Evolutionary conservation across 352 stramenopile species (phyloP).

Genomic region (Globisporangium heterothallicum): DNA sequence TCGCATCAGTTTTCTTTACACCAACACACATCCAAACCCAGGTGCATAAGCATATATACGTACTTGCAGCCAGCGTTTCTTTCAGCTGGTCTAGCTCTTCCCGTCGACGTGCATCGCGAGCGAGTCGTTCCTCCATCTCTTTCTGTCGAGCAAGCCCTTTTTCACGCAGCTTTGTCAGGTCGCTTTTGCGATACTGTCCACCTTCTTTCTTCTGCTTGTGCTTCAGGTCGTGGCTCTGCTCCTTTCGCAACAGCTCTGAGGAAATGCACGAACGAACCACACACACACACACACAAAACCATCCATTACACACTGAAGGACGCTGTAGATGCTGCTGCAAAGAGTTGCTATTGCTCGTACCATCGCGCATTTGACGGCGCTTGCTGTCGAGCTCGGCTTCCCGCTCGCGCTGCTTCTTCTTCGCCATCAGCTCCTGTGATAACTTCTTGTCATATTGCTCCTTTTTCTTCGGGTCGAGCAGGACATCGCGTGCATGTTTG

Average conservation of each 20-base stretch:
- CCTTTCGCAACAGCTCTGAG: conserved; percentile 60
- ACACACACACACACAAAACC: conserved; percentile 2
- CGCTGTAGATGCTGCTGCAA: too few relatives aligned
- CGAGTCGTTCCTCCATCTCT: conserved; percentile 45
- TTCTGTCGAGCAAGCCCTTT: conserved; percentile 42
- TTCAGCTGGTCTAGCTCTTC: conserved; percentile 27
- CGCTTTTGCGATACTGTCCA: conserved; percentile 26
- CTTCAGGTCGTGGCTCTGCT: conserved; percentile 34
- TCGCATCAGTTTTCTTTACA: not conserved
- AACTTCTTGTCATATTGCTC: conserved; percentile 79
- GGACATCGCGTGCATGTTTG: conserved; percentile 64
- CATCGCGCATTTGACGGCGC: conserved; percentile 59
- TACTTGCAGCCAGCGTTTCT: conserved; percentile 13
- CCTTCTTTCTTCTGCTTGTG: conserved; percentile 23
- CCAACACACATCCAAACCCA: not conserved
- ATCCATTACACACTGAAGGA: not conserved
- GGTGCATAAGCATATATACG: not conserved
- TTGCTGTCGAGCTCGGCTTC: conserved; percentile 52
- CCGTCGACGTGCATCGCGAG: conserved; percentile 34
- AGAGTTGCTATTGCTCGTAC: too few relatives aligned
- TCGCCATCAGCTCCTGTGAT: conserved; percentile 49
- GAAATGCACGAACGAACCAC: not conserved
- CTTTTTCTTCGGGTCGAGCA: conserved; percentile 78
- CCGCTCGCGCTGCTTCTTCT: conserved; percentile 64
- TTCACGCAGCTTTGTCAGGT: conserved; percentile 54